Percentiles rank a stretch among this genome's conserved stretches.
Conservation (phyloP, 1,284 basidiomycete genomes). For the Ceratobasidium sp. region DNA sequence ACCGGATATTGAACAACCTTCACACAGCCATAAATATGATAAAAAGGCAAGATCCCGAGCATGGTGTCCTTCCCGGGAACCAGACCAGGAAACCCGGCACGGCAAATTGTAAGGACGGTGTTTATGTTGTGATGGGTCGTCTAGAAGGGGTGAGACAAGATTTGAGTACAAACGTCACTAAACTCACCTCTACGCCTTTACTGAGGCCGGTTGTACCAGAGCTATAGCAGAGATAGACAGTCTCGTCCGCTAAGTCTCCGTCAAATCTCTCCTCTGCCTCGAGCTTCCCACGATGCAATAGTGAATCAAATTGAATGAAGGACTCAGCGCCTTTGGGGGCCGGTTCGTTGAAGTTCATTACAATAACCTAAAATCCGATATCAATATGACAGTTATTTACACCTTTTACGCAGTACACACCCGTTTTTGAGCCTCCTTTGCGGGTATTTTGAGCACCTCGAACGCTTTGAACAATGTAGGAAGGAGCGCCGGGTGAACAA, state of each 20-base stretch:
- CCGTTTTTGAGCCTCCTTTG: slow-evolving; percentile 61
- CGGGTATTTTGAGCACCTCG: slow-evolving; percentile 58
- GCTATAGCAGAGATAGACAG: slow-evolving; percentile 74
- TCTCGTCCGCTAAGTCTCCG: slow-evolving; percentile 63
- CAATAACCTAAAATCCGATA: slow-evolving; percentile 6
- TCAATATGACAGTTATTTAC: background rate
- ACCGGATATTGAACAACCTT: slow-evolving; percentile 34
- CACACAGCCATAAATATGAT: slow-evolving; percentile 68
- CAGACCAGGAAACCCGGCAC: slow-evolving; percentile 59
- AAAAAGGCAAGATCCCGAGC: slow-evolving; percentile 73
- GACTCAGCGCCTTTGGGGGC: slow-evolving; percentile 37
- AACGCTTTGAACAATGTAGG: slow-evolving; percentile 64
- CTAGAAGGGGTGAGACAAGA: slow-evolving; percentile 52
- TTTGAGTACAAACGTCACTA: background rate
- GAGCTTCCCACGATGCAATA: slow-evolving; percentile 64
- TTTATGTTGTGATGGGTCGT: slow-evolving; percentile 77
- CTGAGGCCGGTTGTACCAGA: slow-evolving; percentile 75
- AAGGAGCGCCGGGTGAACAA: slow-evolving; percentile 68
- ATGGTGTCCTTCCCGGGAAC: slow-evolving; percentile 62
- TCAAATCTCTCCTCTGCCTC: slow-evolving; percentile 66
- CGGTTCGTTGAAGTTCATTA: slow-evolving; percentile 39
- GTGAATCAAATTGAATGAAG: slow-evolving; percentile 58
- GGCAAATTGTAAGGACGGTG: slow-evolving; percentile 64
- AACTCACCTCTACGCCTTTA: slow-evolving; percentile 62
- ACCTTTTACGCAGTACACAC: slow-evolving; percentile 62